A percentile compares a stretch with the other conserved stretches of the same genome.
phyloP scores from a whole-genome alignment of 805 yeast species.

The Monosporozyma unispora region DNA sequence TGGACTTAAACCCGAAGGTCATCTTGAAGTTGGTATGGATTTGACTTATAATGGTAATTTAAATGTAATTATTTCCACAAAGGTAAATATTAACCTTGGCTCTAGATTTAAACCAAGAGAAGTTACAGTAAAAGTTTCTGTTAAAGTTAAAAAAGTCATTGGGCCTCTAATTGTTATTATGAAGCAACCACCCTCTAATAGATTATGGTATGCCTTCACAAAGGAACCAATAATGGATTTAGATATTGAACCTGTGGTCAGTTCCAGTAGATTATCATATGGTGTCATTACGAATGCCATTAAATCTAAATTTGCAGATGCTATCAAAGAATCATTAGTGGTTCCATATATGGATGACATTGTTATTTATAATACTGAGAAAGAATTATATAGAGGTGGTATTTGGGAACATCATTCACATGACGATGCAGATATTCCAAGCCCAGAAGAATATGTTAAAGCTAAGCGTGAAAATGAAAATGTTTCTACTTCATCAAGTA shows the following conservation, averaged over 20 bases:
- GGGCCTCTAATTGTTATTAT: constrained; percentile 65
- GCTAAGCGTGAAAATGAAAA: background rate
- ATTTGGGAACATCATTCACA: constrained; percentile 52
- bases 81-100: constrained; percentile 66
- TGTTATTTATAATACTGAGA: constrained; percentile 53
- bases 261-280: constrained; percentile 72
- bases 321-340: constrained; percentile 71
- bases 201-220: constrained; percentile 87
- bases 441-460: background rate
- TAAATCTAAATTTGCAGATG: constrained; percentile 68
- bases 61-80: constrained; percentile 70
- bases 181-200: constrained; percentile 84
- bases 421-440: background rate
- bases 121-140: constrained; percentile 62
- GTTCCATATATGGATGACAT: constrained; percentile 86
- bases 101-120: constrained; percentile 66
- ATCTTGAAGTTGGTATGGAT: constrained; percentile 49
- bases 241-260: constrained; percentile 82
- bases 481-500: background rate
- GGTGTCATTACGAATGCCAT: constrained; percentile 72
- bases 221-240: constrained; percentile 67
- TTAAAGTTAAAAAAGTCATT: constrained; percentile 56
- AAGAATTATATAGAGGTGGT: constrained; percentile 82
- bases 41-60: constrained; percentile 70
- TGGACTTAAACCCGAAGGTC: constrained; percentile 74